Base-by-base conservation (phyloP, 1,139 yeast species). In the Diutina scorzettiae region DNA sequence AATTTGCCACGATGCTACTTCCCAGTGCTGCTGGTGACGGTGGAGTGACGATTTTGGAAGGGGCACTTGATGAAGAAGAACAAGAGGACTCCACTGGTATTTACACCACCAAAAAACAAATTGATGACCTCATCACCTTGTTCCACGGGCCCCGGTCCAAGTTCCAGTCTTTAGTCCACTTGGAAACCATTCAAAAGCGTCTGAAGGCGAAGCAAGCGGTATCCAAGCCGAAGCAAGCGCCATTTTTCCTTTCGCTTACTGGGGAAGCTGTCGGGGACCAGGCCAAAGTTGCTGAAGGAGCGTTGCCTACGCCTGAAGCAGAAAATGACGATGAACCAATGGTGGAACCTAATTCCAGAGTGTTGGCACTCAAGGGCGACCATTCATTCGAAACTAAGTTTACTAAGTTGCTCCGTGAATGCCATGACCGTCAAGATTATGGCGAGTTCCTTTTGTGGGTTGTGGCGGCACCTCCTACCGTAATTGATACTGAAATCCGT, bases 161-260 rank as follows among this genome's bases (percentile, higher is more conserved):
- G 57, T 82, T 83, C 65, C 77, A 73, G 48, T 86, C 95, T 2
- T 63, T 93, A 43, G 62, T 85, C 40, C 81, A 91, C 55, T 63
- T 93, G 52, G 97, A 93, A 51, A 75, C 79, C 5, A 89, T 93
- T 51, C 85, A 78, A 53, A 77, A 75, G 56, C 75, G 97, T 53
- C 87, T 87, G 55, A 91, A 85, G 59, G 96, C 98, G 8, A 79
- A 68, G 46, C 96, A 86, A 54, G 82, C 93, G 0, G 85, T 93
- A 21, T 84, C 84, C 65, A 86, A 81, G 50, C 89, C 96, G 2
- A 83, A 81, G 50, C 73, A 77, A 47, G 77, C 87, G 0, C 97
- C 98, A 8, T 93, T 93, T 62, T 76, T 76, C 60, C 65, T 93
- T 47, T 75, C 78, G 41, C 62, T 81, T 28, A 58, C 74, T 3